A percentile compares a stretch with the other conserved stretches of the same genome.
phyloP scores from a whole-genome alignment of 2,329 filamentous ascomycete species.

The Ophiosphaerella narmari region DNA sequence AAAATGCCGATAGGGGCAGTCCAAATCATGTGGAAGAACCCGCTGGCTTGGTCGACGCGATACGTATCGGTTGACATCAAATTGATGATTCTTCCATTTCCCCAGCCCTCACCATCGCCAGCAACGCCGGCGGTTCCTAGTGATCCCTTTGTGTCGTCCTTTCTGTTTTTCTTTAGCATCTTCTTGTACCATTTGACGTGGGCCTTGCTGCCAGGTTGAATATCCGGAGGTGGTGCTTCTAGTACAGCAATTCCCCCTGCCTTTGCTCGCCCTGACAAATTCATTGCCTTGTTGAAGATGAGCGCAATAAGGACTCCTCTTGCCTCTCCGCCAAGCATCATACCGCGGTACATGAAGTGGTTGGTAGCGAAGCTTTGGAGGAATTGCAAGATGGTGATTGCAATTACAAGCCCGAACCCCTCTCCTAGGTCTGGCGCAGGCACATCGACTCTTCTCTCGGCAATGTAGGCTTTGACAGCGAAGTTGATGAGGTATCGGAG shows the following conservation, averaged over 20 bases:
- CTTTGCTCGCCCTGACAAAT: slow-evolving; percentile 82
- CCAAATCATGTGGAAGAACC: slow-evolving; percentile 91
- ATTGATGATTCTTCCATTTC: slow-evolving; percentile 88
- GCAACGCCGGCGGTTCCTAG: slow-evolving; percentile 56
- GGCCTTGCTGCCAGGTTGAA: slow-evolving; percentile 54
- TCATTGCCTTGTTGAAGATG: slow-evolving; percentile 93
- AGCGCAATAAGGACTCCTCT: slow-evolving; percentile 81
- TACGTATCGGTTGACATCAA: slow-evolving; percentile 96
- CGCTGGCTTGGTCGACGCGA: slow-evolving; percentile 84
- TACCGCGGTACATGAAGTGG: slow-evolving; percentile 90
- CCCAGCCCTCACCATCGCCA: slow-evolving; percentile 81
- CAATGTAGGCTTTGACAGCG: slow-evolving; percentile 76
- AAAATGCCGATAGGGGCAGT: slow-evolving; percentile 78
- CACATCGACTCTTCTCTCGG: slow-evolving; percentile 54
- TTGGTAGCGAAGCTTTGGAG: slow-evolving; percentile 79
- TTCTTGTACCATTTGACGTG: slow-evolving; percentile 58
- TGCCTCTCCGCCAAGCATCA: slow-evolving; percentile 85
- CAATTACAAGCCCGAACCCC: slow-evolving; percentile 82
- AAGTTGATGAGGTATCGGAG: slow-evolving; percentile 87
- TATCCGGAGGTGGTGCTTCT: slow-evolving; percentile 48
- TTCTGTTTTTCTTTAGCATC: slow-evolving; percentile 47
- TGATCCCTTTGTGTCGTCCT: slow-evolving; percentile 45
- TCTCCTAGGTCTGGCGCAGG: slow-evolving; percentile 70
- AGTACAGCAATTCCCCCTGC: slow-evolving; percentile 69
- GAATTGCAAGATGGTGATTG: slow-evolving; percentile 84